Evolutionary conservation across 164 flowering plant species (phyloP), one percentile per base, ranked within the genome.

Genomic region (Tetrastigma voinierianum): DNA sequence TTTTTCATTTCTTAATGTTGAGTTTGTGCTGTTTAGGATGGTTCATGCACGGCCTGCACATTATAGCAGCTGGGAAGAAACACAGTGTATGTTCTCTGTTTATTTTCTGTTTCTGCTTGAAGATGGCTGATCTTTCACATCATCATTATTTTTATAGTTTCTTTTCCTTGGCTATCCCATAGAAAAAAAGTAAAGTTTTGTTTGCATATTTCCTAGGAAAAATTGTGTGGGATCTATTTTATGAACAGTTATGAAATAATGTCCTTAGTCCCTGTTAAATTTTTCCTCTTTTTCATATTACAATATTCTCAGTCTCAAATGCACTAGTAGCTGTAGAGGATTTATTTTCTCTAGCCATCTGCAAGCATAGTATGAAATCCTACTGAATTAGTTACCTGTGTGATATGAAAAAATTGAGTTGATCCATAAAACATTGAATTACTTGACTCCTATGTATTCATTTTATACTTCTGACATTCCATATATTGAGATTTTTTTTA

Each of bases 31-130:
- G 40, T 32, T 32, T 71, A 94, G 98, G 98, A 94, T 87, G 98
- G 98, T 64, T 94, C 98, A 12, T 94, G 98, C 83, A 94, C 74
- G 98, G 98, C 57, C 69, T 94, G 71, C 98, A 94, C 98, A 94
- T 70, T 94, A 94, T 85, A 58, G 98, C 98, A n/a, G 51, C 78
- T 94, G 70, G 98, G 98, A 61, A 88, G 97, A 80, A 83, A 94
- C 73, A 78, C 73, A 78, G 81, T 70, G 98, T 94, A 87, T 9
- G 98, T 70, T 21, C 49, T 17, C 68, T 59, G 32, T 14, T 72
- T 19, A 46, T 17, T 40, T 62, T 47, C 64, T 51, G 19, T 18
- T 62, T 44, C 17, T 48, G 2, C 48, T 55, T 47, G 18, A 32
- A 32, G 44, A 19, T 53, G 20, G 44, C 25, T 65, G 65, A 21